Evolutionary conservation across 768 basidiomycete genomes (phyloP).

Genomic region (Kwoniella dejecticola): DNA sequence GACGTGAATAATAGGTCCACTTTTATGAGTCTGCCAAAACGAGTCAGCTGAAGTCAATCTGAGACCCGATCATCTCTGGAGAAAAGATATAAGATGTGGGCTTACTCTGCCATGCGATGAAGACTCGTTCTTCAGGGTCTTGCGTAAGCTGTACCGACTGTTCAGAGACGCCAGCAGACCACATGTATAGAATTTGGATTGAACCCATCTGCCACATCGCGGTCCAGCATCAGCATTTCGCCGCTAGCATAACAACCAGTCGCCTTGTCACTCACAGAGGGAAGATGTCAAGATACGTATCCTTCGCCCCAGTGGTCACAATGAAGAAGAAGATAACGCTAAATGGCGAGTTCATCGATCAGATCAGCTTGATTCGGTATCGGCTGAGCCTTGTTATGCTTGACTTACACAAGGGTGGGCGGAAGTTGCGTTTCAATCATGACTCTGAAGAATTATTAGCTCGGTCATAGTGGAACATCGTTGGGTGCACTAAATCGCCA

Average conservation of each 20-base stretch:
- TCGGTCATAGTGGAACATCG: not conserved
- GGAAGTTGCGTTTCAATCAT: slow-evolving; percentile 19
- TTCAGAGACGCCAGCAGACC: slow-evolving; percentile 16
- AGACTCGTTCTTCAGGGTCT: not conserved
- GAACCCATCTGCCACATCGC: not conserved
- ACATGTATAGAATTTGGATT: slow-evolving; percentile 12
- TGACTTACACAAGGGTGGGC: slow-evolving; percentile 9
- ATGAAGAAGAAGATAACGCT: slow-evolving; percentile 10
- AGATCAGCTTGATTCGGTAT: too few relatives aligned
- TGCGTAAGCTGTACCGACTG: slow-evolving; percentile 6
- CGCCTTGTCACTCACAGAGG: not conserved
- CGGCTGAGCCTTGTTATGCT: too few relatives aligned
- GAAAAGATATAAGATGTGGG: not conserved
- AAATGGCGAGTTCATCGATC: not conserved
- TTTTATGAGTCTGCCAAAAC: not conserved
- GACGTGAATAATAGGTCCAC: slow-evolving; percentile 4
- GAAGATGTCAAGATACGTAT: slow-evolving; percentile 1
- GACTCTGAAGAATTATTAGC: not conserved
- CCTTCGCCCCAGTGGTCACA: not conserved
- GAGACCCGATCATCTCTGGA: not conserved
- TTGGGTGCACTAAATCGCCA: not conserved
- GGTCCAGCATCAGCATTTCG: too few relatives aligned
- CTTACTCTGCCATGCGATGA: slow-evolving; percentile 5
- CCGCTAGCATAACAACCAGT: not conserved
- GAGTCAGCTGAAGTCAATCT: not conserved